phyloP scores from a whole-genome alignment of 169 alveolate species.

The Eimeria necatrix region DNA sequence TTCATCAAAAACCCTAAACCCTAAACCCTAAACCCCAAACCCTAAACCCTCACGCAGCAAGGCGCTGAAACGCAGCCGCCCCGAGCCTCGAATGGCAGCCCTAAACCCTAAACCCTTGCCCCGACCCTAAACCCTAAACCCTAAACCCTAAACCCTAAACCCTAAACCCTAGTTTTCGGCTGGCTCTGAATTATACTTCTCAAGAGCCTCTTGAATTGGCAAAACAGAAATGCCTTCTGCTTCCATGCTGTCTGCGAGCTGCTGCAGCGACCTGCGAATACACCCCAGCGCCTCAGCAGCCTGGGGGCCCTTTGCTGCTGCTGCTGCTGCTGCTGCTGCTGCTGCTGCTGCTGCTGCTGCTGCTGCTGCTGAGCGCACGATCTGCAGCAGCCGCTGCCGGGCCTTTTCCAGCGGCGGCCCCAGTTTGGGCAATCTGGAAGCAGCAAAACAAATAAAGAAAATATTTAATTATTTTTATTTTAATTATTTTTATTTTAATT shows the following conservation, averaged over 20 bases:
- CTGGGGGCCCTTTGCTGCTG: not conserved
- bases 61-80: not conserved
- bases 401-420: not conserved
- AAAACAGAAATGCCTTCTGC: not conserved
- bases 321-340: not conserved
- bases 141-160: no score
- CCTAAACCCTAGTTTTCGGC: not conserved
- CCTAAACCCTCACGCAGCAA: not conserved
- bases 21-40: constrained; percentile 18
- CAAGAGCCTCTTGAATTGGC: not conserved
- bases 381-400: not conserved
- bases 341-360: not conserved
- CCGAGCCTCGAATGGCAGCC: no score
- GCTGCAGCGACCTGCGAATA: constrained; percentile 47
- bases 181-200: not conserved
- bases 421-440: not conserved
- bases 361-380: no score
- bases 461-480: no score
- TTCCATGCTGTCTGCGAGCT: not conserved
- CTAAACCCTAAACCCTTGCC: no score
- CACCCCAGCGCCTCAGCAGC: constrained; percentile 22
- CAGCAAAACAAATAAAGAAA: not conserved
- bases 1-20: no score
- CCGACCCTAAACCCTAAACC: no score
- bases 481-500: no score